These are phyloP conservation scores for Plenodomus tracheiphilus DNA, from an alignment of 2,329 filamentous ascomycete genomes.

Conservation along the genomic window DNA sequence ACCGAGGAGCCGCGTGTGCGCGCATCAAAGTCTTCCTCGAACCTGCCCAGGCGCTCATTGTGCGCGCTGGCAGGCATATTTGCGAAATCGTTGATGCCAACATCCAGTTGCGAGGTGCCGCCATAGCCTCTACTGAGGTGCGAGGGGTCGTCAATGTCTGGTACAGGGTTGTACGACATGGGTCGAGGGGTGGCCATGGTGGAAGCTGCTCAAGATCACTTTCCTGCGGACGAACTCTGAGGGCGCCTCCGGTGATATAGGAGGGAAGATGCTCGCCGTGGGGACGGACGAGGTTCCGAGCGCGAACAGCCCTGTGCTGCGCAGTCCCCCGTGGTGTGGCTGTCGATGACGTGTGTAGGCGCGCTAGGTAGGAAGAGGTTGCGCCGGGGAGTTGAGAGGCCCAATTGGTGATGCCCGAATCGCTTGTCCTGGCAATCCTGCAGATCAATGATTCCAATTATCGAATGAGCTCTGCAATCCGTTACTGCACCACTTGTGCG, in stretches of 20 bases:
- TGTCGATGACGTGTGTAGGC: constrained; percentile 22
- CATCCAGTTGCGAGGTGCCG: constrained; percentile 25
- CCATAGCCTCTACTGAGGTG: constrained; percentile 44
- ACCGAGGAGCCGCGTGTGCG: constrained; percentile 69
- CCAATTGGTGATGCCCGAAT: constrained; percentile 17
- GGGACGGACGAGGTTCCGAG: constrained; percentile 3
- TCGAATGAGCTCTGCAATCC: constrained; percentile 11
- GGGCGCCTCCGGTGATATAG: constrained; percentile 12
- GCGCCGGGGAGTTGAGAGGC: constrained; percentile 15
- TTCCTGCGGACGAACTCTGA: constrained; percentile 3
- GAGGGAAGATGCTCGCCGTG: constrained; percentile 6
- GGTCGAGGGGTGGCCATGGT: constrained; percentile 33
- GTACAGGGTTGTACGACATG: constrained; percentile 44
- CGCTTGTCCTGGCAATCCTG: not conserved
- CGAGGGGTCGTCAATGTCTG: constrained; percentile 39
- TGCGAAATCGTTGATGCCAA: constrained; percentile 46
- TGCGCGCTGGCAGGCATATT: constrained; percentile 35
- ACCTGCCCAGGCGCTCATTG: constrained; percentile 52
- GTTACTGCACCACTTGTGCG: not conserved
- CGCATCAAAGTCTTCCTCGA: constrained; percentile 73
- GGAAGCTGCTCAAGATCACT: constrained; percentile 1
- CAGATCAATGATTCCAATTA: constrained; percentile 1
- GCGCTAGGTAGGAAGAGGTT: constrained; percentile 9
- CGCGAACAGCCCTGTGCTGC: constrained; percentile 11
- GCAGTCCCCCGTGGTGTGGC: constrained; percentile 12